Conservation (phyloP, 805 yeast species). For the Metschnikowia shivogae region DNA sequence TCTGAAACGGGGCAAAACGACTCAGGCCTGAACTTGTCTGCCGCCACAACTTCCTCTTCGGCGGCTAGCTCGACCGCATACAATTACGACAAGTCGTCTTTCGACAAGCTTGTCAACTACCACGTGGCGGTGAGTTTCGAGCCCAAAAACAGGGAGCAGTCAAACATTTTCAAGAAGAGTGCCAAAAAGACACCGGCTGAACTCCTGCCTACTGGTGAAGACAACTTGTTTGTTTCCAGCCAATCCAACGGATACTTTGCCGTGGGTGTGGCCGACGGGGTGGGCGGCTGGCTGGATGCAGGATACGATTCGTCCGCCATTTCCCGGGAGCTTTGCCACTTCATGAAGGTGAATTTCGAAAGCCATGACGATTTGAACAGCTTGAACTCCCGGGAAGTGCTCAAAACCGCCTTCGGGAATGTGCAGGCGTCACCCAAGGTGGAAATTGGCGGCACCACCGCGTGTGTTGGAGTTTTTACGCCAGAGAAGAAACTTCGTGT, state of each 20-base stretch:
- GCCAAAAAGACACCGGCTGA: slow-evolving; percentile 38
- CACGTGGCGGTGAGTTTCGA: slow-evolving; percentile 66
- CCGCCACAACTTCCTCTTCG: slow-evolving; percentile 9
- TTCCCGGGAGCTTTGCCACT: slow-evolving; percentile 68
- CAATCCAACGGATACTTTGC: slow-evolving; percentile 43
- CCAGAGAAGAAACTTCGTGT: slow-evolving; percentile 54
- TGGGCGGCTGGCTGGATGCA: slow-evolving; percentile 94
- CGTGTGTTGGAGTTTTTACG: slow-evolving; percentile 73
- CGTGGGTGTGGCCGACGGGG: slow-evolving; percentile 93
- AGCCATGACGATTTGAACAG: slow-evolving; percentile 11
- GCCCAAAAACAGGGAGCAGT: slow-evolving; percentile 63
- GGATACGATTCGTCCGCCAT: slow-evolving; percentile 89
- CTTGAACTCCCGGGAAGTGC: slow-evolving; percentile 43
- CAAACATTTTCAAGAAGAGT: slow-evolving; percentile 38
- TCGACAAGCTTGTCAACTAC: slow-evolving; percentile 35
- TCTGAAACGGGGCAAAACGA: slow-evolving; percentile 13
- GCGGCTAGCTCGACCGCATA: slow-evolving; percentile 16
- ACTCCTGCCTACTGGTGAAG: slow-evolving; percentile 66
- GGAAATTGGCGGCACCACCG: slow-evolving; percentile 91
- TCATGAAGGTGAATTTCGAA: slow-evolving; percentile 43
- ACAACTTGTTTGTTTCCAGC: slow-evolving; percentile 56
- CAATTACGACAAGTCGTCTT: slow-evolving; percentile 19
- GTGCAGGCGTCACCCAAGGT: slow-evolving; percentile 55
- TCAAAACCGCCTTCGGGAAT: slow-evolving; percentile 52
- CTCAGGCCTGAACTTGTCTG: slow-evolving; percentile 7